A percentile compares a stretch with the other conserved stretches of the same genome.
Conservation (phyloP, 176 grass and related monocot genomes). For the Bothriochloa decipiens region DNA sequence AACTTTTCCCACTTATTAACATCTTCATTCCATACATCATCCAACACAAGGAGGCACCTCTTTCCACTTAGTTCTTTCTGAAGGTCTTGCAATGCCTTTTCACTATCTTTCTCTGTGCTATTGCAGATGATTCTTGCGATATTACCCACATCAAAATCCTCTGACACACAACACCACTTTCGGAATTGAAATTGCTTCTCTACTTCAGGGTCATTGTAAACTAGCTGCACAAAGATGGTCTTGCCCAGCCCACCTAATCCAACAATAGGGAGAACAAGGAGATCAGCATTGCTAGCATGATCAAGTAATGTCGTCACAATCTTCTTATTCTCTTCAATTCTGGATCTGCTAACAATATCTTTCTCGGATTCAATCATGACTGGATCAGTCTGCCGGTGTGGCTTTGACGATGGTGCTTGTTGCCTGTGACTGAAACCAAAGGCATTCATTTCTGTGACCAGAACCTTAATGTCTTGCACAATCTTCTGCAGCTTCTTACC, state of each 20-base stretch:
- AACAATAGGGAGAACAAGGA: background rate
- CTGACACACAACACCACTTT: slow-evolving; percentile 3
- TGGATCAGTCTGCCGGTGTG: background rate
- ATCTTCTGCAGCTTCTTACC: slow-evolving; percentile 48
- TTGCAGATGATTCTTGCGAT: slow-evolving; percentile 3
- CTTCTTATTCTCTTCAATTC: slow-evolving; percentile 42
- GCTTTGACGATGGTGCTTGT: background rate
- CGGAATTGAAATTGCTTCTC: background rate
- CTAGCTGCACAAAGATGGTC: slow-evolving; percentile 5
- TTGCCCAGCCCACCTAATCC: background rate
- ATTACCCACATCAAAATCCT: background rate
- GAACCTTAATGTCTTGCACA: background rate
- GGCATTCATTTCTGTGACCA: background rate
- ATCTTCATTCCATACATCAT: background rate
- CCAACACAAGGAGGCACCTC: background rate
- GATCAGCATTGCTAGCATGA: background rate
- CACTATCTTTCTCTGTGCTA: background rate
- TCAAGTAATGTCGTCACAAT: slow-evolving; percentile 20
- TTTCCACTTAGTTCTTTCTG: slow-evolving; percentile 4
- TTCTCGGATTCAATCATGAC: background rate
- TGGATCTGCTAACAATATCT: slow-evolving; percentile 2
- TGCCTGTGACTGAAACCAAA: background rate
- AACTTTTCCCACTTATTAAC: background rate
- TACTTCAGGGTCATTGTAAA: background rate
- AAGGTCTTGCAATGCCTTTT: background rate